Evolutionary conservation across 1,139 yeast species (phyloP).

Genomic region (Hanseniaspora uvarum): DNA sequence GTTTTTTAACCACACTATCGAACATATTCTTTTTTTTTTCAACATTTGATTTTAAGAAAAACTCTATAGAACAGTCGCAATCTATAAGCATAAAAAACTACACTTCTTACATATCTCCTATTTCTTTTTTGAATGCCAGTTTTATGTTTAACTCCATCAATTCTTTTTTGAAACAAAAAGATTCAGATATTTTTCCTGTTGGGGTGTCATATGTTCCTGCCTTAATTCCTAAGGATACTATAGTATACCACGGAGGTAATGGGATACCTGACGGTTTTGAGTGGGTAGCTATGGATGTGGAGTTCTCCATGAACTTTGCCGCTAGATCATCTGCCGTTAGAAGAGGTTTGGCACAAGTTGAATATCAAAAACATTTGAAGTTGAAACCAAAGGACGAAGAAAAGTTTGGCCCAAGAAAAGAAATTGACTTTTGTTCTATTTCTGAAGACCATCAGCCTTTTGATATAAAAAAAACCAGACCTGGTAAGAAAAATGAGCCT

Average conservation of each 20-base stretch:
- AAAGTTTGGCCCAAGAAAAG: slow-evolving; percentile 17
- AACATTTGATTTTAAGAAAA: not conserved
- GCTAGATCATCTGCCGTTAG: slow-evolving; percentile 12
- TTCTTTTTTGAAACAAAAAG: slow-evolving; percentile 42
- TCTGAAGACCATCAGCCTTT: not conserved
- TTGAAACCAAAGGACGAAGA: slow-evolving; percentile 7
- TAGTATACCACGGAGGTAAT: slow-evolving; percentile 39
- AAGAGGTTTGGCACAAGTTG: slow-evolving; percentile 16
- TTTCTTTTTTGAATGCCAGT: slow-evolving; percentile 41
- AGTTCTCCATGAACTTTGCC: slow-evolving; percentile 44
- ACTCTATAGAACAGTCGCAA: not conserved
- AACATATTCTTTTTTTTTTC: not conserved
- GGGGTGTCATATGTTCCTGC: slow-evolving; percentile 52
- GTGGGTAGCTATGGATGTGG: slow-evolving; percentile 52
- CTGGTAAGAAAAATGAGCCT: slow-evolving; percentile 17
- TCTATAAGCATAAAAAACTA: slow-evolving; percentile 23
- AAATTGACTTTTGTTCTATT: slow-evolving; percentile 13
- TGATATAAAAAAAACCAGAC: slow-evolving; percentile 14
- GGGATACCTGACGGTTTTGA: slow-evolving; percentile 39
- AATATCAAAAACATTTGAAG: slow-evolving; percentile 3
- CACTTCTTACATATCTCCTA: slow-evolving; percentile 23
- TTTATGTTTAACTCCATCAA: slow-evolving; percentile 45
- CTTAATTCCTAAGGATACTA: slow-evolving; percentile 44
- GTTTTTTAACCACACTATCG: not conserved
- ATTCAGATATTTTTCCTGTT: slow-evolving; percentile 41